A percentile compares a stretch with the other conserved stretches of the same genome.
phyloP scores from a whole-genome alignment of 768 basidiomycete genomes.

The Tricholoma bakamatsutake region DNA sequence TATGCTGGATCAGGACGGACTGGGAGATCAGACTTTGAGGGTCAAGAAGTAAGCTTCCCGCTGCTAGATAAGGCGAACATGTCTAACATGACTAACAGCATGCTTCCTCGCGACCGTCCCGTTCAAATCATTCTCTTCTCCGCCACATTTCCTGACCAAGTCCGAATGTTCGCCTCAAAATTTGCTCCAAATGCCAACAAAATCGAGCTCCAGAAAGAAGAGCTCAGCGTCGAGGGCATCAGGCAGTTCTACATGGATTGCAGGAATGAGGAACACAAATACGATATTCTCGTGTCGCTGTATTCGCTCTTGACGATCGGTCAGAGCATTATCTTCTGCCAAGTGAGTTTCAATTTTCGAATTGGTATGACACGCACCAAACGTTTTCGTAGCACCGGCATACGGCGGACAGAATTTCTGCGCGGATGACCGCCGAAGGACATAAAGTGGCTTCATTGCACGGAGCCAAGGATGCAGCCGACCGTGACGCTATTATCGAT shows the following conservation, averaged over 20 bases:
- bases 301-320: constrained; percentile 92
- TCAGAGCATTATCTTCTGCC: constrained; percentile 98
- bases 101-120: constrained; percentile 45
- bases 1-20: constrained; percentile 92
- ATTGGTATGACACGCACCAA: background rate
- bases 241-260: constrained; percentile 99
- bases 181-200: constrained; percentile 95
- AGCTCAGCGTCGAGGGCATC: constrained; percentile 90
- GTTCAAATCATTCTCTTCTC: constrained; percentile 95
- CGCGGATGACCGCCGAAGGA: constrained; percentile 86
- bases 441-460: constrained; percentile 96
- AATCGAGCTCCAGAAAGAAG: constrained; percentile 91
- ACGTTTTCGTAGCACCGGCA: constrained; percentile 59
- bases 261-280: constrained; percentile 86
- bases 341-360: constrained; percentile 41
- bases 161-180: constrained; percentile 84
- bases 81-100: constrained; percentile 28
- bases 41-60: constrained; percentile 77
- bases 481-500: constrained; percentile 91
- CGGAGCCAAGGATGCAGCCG: constrained; percentile 84
- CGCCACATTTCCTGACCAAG: constrained; percentile 94
- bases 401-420: constrained; percentile 88
- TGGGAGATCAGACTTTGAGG: constrained; percentile 89
- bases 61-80: background rate
- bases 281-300: constrained; percentile 86